Conservation (phyloP, 2,329 filamentous ascomycete genomes). For the Clonostachys solani region DNA sequence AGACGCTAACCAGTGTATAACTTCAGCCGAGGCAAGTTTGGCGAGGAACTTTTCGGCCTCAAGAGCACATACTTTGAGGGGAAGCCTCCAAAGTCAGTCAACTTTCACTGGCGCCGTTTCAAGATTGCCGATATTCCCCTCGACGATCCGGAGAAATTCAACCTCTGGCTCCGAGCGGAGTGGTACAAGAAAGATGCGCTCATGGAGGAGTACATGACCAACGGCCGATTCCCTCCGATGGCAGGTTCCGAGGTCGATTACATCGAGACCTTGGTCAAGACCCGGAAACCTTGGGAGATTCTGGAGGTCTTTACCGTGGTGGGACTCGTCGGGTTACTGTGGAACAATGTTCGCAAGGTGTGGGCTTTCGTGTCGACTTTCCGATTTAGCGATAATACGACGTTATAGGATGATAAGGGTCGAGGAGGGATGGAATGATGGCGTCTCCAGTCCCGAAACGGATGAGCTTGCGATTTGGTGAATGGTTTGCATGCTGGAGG, state of each 20-base stretch:
- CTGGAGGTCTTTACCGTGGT: constrained; percentile 48
- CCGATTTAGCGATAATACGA: background rate
- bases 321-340: constrained; percentile 35
- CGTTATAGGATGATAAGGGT: no score
- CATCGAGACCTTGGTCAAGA: constrained; percentile 55
- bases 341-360: constrained; percentile 28
- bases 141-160: constrained; percentile 69
- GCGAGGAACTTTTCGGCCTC: constrained; percentile 88
- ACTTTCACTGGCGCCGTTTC: constrained; percentile 94
- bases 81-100: constrained; percentile 87
- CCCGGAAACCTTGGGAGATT: constrained; percentile 50
- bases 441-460: no score
- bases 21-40: constrained; percentile 70
- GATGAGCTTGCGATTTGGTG: no score
- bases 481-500: no score
- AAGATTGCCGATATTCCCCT: constrained; percentile 76
- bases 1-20: background rate
- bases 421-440: no score
- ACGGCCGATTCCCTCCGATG: constrained; percentile 75
- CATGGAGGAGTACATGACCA: constrained; percentile 76
- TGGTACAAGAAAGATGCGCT: constrained; percentile 93
- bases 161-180: constrained; percentile 76
- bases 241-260: constrained; percentile 44
- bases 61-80: constrained; percentile 86
- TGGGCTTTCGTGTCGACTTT: background rate